Percentiles rank a stretch among this genome's conserved stretches.
Conservation (phyloP, 495 filamentous ascomycete genomes). For the Darksidea phi region DNA sequence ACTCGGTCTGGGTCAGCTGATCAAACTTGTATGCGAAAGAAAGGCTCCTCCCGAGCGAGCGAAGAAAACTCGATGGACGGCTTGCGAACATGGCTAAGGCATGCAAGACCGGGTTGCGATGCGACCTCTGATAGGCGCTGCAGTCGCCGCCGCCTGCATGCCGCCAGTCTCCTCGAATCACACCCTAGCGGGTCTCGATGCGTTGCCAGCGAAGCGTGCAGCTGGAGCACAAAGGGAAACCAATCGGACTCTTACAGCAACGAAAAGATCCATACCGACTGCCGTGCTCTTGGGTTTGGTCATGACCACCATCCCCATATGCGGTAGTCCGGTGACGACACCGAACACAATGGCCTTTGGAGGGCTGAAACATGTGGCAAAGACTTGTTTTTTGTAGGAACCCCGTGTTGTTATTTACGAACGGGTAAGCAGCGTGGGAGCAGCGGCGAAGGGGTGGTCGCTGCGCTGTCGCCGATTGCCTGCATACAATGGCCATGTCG, state of each 20-base stretch:
- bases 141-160: conserved; percentile 28
- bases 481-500: conserved; percentile 24
- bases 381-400: conserved; percentile 12
- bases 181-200: conserved; percentile 1
- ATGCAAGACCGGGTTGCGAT: conserved; percentile 1
- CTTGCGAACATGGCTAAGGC: conserved; percentile 13
- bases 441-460: background rate
- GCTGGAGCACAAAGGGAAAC: conserved; percentile 16
- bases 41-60: conserved; percentile 31
- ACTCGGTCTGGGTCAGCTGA: conserved; percentile 16
- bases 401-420: conserved; percentile 5
- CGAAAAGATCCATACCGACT: conserved; percentile 10
- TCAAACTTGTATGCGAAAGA: conserved; percentile 9
- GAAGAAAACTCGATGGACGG: conserved; percentile 32
- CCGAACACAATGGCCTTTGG: conserved; percentile 11
- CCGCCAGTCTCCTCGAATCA: conserved; percentile 21
- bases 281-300: conserved; percentile 17
- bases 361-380: conserved; percentile 32
- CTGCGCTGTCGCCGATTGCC: conserved; percentile 20
- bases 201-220: conserved; percentile 35
- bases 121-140: conserved; percentile 21
- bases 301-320: conserved; percentile 18
- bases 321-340: conserved; percentile 24
- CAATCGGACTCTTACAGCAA: conserved; percentile 14
- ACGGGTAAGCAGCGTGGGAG: background rate